phyloP scores from a whole-genome alignment of 345 rosid species.

The Hibiscus tridactylites region DNA sequence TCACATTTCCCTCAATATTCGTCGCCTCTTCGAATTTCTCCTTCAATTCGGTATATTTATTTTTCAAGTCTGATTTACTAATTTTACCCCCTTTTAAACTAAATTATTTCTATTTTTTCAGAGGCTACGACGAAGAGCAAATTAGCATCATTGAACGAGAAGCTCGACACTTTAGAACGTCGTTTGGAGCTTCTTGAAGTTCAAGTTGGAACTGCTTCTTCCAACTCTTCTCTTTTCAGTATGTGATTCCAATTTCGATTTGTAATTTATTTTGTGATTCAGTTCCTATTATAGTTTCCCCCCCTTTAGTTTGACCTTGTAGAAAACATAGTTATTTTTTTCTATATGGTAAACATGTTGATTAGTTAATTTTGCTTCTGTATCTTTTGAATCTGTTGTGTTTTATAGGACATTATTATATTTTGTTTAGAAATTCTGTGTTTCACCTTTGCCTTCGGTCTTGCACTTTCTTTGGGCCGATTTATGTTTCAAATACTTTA shows the following conservation, averaged over 20 bases:
- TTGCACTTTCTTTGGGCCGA: background rate
- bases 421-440: background rate
- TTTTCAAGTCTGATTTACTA: background rate
- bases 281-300: background rate
- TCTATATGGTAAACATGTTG: background rate
- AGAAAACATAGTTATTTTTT: background rate
- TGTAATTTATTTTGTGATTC: background rate
- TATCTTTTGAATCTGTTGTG: background rate
- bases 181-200: constrained; percentile 84
- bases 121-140: constrained; percentile 92
- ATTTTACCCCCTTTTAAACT: background rate
- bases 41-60: constrained; percentile 64
- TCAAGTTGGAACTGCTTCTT: constrained; percentile 81
- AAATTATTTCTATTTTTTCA: constrained; percentile 11
- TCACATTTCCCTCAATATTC: constrained; percentile 92
- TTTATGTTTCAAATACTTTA: background rate
- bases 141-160: constrained; percentile 72
- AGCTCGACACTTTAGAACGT: constrained; percentile 80
- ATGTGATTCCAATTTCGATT: background rate
- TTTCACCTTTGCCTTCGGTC: background rate
- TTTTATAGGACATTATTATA: background rate
- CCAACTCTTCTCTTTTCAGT: constrained; percentile 72
- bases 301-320: background rate
- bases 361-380: background rate
- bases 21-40: constrained; percentile 97